These are phyloP conservation scores for Chlorella sp. DNA, from an alignment of 139 green algal genomes.

Conservation along the genomic window DNA sequence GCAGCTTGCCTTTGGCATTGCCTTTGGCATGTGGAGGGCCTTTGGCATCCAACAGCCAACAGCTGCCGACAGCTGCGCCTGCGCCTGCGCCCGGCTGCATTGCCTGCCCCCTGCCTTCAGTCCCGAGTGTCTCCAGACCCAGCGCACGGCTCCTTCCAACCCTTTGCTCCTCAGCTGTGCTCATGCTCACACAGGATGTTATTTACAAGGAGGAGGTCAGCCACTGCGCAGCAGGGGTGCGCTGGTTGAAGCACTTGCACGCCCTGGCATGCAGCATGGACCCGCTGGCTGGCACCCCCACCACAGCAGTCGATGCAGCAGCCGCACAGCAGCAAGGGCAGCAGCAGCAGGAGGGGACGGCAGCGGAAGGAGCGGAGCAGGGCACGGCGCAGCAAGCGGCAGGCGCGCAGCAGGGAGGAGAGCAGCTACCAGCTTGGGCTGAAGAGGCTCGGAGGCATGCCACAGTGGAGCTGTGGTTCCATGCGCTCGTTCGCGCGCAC, in stretches of 20 bases:
- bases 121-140: too few relatives aligned
- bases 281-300: too few relatives aligned
- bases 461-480: conserved; percentile 80
- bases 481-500: conserved; percentile 72
- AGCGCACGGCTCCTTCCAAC: too few relatives aligned
- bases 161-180: too few relatives aligned
- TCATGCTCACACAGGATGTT: conserved; percentile 46
- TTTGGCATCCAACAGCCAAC: too few relatives aligned
- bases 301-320: neutral
- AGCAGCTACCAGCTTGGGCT: conserved; percentile 46
- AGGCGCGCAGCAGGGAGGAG: neutral
- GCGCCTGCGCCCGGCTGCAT: neutral
- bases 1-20: too few relatives aligned
- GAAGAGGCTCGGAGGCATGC: conserved; percentile 54
- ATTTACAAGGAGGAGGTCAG: conserved; percentile 93
- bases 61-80: too few relatives aligned
- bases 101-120: too few relatives aligned
- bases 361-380: neutral
- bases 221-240: conserved; percentile 89
- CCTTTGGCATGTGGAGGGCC: too few relatives aligned
- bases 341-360: neutral
- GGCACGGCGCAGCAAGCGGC: too few relatives aligned
- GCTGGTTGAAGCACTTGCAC: conserved; percentile 85
- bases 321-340: conserved; percentile 11
- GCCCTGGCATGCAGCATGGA: conserved; percentile 14